These are phyloP conservation scores for Sporothrix dimorphospora DNA, from an alignment of 2,329 filamentous ascomycete species.

Conservation along the genomic window DNA sequence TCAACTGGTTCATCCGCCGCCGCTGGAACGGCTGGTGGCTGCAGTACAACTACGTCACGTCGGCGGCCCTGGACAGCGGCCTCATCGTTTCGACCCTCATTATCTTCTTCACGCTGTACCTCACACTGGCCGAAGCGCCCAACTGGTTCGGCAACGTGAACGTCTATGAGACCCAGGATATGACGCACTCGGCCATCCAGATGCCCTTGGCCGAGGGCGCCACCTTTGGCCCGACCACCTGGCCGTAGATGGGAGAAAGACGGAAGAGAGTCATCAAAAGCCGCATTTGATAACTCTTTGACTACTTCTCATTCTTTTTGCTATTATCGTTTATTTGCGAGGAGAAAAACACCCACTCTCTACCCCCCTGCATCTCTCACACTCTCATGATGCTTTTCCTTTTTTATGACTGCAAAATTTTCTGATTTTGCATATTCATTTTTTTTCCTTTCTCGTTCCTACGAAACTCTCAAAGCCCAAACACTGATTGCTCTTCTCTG, in stretches of 20 bases:
- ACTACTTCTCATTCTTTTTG: background rate
- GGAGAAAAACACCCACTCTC: background rate
- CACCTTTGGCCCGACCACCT: conserved; percentile 32
- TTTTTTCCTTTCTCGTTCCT: conserved; percentile 18
- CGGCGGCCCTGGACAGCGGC: conserved; percentile 70
- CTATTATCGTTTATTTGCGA: conserved; percentile 4
- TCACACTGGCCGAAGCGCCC: conserved; percentile 59
- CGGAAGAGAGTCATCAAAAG: too few species aligned
- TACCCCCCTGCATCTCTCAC: conserved; percentile 7
- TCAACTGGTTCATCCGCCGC: conserved; percentile 69
- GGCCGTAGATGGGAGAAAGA: too few species aligned
- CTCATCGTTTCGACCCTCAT: conserved; percentile 67
- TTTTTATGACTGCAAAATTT: background rate
- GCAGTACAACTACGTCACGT: conserved; percentile 77
- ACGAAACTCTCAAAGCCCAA: conserved; percentile 34
- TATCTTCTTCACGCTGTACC: conserved; percentile 69
- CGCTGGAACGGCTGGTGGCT: conserved; percentile 74
- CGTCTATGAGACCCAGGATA: conserved; percentile 30
- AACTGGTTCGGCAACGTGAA: conserved; percentile 65
- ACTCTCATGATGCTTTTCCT: background rate
- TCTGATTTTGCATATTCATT: background rate
- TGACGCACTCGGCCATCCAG: conserved; percentile 24
- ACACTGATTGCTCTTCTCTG: background rate
- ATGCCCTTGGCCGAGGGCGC: conserved; percentile 17
- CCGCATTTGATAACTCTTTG: too few species aligned